Evolutionary conservation across 2,329 filamentous ascomycete species (phyloP), one percentile per base, ranked within the genome.

Genomic region (Paramyrothecium roridum): DNA sequence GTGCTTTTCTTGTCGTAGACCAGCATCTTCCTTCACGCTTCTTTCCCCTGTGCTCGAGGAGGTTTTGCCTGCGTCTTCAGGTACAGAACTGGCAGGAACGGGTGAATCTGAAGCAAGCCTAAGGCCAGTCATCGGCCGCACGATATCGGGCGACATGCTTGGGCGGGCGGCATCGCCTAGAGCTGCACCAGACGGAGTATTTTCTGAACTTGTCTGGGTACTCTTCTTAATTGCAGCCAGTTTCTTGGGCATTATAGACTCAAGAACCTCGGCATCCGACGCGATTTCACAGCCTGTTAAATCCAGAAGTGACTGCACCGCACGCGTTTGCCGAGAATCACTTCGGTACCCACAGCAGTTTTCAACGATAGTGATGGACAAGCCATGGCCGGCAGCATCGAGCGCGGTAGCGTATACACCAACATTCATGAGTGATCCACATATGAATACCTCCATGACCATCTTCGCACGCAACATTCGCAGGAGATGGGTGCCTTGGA

Each of bases 341-440:
- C 79, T 86, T 49, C 90, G 85, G 66, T 88, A 96, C 12, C 92
- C 93, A 54, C 96, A 85, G 70, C 93, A 97, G 69, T 98, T 92
- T 52, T 95, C 87, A 43, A 98, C 77, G 13, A 98, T 77, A 6
- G 89, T 95, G 65, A 97, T 91, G n/a, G 85, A 80, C 65, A 96
- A 86, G 4, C 93, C 95, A 70, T 97, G 89, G 20, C 89, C 84
- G 2, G 91, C 93, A 12, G 93, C 95, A 67, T 97, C 95, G 59
- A 96, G 80, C 3, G 92, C 92, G 1, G 93, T 97, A 8, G 95
- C 93, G 67, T 95, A 92, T 49, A 98, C 87, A 33, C 92, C 93
- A 37, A 96, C 78, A 65, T 98, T 97, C 47, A 88, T 90, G 50
- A 96, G 81, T 48, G 89, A 88, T 21, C 95, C 95, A 65, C 90